Conservation (phyloP, 805 yeast species). For the Wickerhamia fluorescens region DNA sequence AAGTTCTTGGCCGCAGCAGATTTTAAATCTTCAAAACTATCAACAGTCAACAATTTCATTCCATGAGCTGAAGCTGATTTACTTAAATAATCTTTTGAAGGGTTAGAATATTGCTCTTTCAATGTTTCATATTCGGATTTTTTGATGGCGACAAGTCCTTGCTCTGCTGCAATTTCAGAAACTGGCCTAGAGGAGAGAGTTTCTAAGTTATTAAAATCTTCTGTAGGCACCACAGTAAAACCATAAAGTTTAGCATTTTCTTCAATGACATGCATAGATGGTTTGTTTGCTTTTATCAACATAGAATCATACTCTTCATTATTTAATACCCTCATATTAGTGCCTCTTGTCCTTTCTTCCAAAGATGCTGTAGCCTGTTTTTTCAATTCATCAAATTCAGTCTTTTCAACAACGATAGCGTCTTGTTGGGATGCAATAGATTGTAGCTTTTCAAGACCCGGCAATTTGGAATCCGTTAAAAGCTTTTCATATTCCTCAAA, state of each 20-base stretch:
- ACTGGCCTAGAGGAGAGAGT: conserved; percentile 6
- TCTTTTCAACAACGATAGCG: conserved; percentile 4
- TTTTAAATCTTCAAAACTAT: conserved; percentile 8
- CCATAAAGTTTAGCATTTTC: conserved; percentile 22
- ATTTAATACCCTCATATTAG: conserved; percentile 15
- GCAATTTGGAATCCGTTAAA: too few species aligned
- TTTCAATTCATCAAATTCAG: conserved; percentile 5
- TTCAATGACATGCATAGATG: conserved; percentile 13
- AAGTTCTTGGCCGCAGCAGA: conserved; percentile 9
- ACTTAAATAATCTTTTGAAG: conserved; percentile 8
- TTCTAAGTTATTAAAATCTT: conserved; percentile 8
- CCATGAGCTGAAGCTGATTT: conserved; percentile 7
- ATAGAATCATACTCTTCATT: conserved; percentile 16
- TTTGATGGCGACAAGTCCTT: conserved; percentile 9
- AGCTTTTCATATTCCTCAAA: too few species aligned
- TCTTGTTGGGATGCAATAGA: too few species aligned
- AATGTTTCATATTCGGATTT: conserved; percentile 2
- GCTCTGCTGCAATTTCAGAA: conserved; percentile 10
- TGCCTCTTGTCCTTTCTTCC: conserved; percentile 12
- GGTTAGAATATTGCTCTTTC: conserved; percentile 5
- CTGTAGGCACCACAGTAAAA: conserved; percentile 17
- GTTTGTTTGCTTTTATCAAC: conserved; percentile 11
- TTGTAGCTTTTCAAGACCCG: too few species aligned
- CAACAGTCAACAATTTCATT: conserved; percentile 5
- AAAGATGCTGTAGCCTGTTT: conserved; percentile 6